Evolutionary conservation across 2,329 filamentous ascomycete genomes (phyloP), one percentile per base, ranked within the genome.

Genomic region (Knufia fluminis): DNA sequence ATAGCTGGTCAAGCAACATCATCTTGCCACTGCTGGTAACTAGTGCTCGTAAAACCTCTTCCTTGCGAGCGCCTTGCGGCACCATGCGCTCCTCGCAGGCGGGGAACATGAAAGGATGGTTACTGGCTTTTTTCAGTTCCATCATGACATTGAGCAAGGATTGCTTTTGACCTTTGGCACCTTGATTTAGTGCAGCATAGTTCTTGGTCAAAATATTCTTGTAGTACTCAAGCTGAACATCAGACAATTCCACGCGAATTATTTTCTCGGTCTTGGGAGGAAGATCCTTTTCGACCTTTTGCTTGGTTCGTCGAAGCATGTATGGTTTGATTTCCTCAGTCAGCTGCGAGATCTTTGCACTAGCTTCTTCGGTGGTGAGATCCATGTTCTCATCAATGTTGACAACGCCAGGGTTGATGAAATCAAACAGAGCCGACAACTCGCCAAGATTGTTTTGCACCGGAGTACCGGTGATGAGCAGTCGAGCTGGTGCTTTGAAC

Each of bases 191-290:
- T 2, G 91, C 92, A 24, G 89, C 82, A 61, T 98, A 98, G 64
- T 98, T 98, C 61, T 91, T 83, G 0, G 92, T 97, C 20, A 98
- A 75, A 52, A 98, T 97, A 62, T 97, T 97, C 70, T 97, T 97
- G 74, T 98, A 98, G 67, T 96, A 97, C 56, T 98, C 91, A 8
- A 97, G 74, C 64, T 98, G 92, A 23, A 97, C 83, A 66, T 98
- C 92, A 0, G 92, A 94, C 45, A 98, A 75, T 67, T 97, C 92
- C 35, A 98, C 92, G 49, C 94, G 88, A 64, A 98, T 94, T 57
- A 98, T 98, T 72, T 97, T 98, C 66, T 98, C 92, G 0, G 88
- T 95, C 72, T 98, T 98, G 0, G 91, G 89, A 10, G 92, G 92
- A 22, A 98, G 73, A 59, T 98, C 92, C 19, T 90, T 94, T 66